Evolutionary conservation across 139 green algal species (phyloP), one percentile per base, ranked within the genome.

Genomic region (Micromonas pusilla): DNA sequence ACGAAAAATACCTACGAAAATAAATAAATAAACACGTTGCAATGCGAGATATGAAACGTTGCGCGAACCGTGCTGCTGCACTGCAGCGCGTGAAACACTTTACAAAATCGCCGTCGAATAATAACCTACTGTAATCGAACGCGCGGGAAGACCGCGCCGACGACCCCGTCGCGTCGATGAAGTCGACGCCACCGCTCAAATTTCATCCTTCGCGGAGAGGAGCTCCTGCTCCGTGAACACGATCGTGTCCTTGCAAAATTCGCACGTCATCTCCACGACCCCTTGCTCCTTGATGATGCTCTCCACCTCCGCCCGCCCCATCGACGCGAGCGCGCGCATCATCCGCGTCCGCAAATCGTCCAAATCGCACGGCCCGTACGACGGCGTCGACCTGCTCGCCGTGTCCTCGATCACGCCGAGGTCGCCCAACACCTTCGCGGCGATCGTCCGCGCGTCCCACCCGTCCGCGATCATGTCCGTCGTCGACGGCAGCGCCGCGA

Each of bases 361-460:
- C 32, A 73, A 30, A 25, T 92, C 88, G 82, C 92, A 97, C 0
- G 91, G 92, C 19, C 92, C 92, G 66, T 92, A 96, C 31, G 79
- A 87, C 71, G 30, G 45, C 13, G n/a, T 5, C 57, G 53, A 64
- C 3, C 36, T n/a, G 1, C 25, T 54, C 52, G 3, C 25, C 53
- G 23, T 92, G 68, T 9, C 89, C 86, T 28, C 93, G 73, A 30
- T 13, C 13, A 26, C 30, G 0, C 30, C 52, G 28, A 78, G 30
- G n/a, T 5, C 87, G 83, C n/a, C 63, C n/a, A 96, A 85, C 19
- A 96, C 86, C 53, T 53, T 79, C 53, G 85, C 81, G 2, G 88
- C 87, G 52, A 96, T 90, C 36, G 92, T 80, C 6, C 70, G 52
- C 2, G 85, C 81, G 3, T n/a, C 83, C 21, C 86, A 28, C 3